Base-by-base conservation (phyloP, 768 basidiomycete genomes). In the Crassisporium funariophilum region DNA sequence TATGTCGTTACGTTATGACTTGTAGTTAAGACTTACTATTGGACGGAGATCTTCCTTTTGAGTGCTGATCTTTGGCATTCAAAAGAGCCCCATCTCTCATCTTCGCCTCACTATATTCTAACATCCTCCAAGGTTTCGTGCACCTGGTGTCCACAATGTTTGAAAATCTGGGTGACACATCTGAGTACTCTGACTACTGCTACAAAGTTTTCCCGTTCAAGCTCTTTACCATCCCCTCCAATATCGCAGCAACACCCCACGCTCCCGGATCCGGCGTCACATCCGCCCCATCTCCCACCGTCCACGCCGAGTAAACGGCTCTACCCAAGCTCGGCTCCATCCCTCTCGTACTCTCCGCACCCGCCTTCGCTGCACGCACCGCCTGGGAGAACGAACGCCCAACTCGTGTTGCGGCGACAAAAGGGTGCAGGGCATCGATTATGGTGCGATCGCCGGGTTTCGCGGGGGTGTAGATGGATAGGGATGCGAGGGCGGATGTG, bases 181-280 rank as follows among this genome's bases (percentile, higher is more conserved):
- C n/a, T n/a, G n/a, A n/a, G n/a, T n/a, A n/a, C n/a, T n/a, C n/a
- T n/a, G n/a, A n/a, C n/a, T n/a, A n/a, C n/a, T n/a, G n/a, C n/a
- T n/a, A n/a, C n/a, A n/a, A n/a, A n/a, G n/a, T n/a, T n/a, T n/a
- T n/a, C n/a, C n/a, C n/a, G n/a, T n/a, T n/a, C n/a, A n/a, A n/a
- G n/a, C 64, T 65, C 11, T 45, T 50, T 29, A 57, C 41, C 24
- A 77, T 65, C 1, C 76, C 76, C 35, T 75, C 63, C 29, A 74
- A 45, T 37, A 77, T 53, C 22, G 67, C 65, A 13, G 63, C 62
- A 21, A 83, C 66, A 24, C 79, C 79, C 74, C 76, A 79, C 5
- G 80, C 79, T 17, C 79, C 80, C 16, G 81, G 81, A 61, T 82
- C 81, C 8, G 79, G 72, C 5, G 68, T 75, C 13, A 75, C 56